phyloP scores from a whole-genome alignment of 257 asterid genomes.

The Solanum sitiens region DNA sequence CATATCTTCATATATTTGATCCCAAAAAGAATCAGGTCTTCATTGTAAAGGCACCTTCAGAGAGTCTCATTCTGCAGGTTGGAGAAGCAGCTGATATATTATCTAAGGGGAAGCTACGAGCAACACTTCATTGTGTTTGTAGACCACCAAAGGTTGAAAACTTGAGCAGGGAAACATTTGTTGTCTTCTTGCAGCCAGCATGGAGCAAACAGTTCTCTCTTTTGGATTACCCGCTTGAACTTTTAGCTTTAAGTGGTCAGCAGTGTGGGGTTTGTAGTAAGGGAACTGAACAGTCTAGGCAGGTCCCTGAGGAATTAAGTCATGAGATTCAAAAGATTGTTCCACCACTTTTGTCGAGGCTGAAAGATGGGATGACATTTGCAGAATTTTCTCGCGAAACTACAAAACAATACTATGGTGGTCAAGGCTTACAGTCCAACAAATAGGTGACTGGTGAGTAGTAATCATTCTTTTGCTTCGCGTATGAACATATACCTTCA shows the following conservation, averaged over 20 bases:
- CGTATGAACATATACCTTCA: background rate
- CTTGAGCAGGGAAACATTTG: slow-evolving; percentile 85
- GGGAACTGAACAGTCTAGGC: background rate
- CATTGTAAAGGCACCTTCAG: slow-evolving; percentile 43
- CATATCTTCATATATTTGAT: slow-evolving; percentile 59
- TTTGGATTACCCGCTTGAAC: slow-evolving; percentile 37
- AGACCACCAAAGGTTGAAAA: slow-evolving; percentile 35
- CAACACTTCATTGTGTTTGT: slow-evolving; percentile 73
- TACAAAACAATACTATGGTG: slow-evolving; percentile 74
- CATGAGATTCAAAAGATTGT: slow-evolving; percentile 29
- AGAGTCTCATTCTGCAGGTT: slow-evolving; percentile 75
- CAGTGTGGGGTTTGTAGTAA: slow-evolving; percentile 5
- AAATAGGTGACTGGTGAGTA: slow-evolving; percentile 27
- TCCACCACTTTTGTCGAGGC: slow-evolving; percentile 56
- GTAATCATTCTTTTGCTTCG: background rate
- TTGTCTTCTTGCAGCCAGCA: slow-evolving; percentile 76
- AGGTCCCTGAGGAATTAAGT: slow-evolving; percentile 13
- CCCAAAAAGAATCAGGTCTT: slow-evolving; percentile 37
- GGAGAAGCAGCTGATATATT: slow-evolving; percentile 81
- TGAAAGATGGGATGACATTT: slow-evolving; percentile 77
- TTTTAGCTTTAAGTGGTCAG: slow-evolving; percentile 5
- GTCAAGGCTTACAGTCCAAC: slow-evolving; percentile 66
- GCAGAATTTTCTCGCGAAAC: slow-evolving; percentile 83
- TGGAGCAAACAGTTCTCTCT: slow-evolving; percentile 67
- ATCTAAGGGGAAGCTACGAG: slow-evolving; percentile 74